A percentile compares a stretch with the other conserved stretches of the same genome.
These are phyloP conservation scores for Croton laevigatus DNA, from an alignment of 441 rosid species.

Conservation along the genomic window DNA sequence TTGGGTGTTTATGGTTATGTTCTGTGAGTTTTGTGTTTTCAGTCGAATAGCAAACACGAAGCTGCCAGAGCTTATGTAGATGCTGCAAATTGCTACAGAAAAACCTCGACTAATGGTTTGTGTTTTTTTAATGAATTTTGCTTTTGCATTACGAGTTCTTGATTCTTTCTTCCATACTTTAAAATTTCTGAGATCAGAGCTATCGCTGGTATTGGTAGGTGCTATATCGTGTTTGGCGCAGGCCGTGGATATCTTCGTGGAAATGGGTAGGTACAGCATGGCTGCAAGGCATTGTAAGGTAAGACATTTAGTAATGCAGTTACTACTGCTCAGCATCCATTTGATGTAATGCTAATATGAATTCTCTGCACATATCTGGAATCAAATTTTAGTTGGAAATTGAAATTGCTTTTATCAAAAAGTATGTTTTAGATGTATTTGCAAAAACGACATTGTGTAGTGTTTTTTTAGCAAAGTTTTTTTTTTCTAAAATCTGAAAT, in stretches of 20 bases:
- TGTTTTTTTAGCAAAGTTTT: no score
- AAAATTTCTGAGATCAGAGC: neutral
- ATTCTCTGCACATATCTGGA: no score
- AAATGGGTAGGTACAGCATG: slow-evolving; percentile 37
- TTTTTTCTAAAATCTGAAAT: no score
- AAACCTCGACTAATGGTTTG: slow-evolving; percentile 33
- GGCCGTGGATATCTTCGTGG: slow-evolving; percentile 34
- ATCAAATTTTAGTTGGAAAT: no score
- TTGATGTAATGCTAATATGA: neutral
- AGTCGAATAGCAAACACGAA: slow-evolving; percentile 44
- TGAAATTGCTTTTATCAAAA: no score
- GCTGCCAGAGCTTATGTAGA: slow-evolving; percentile 25
- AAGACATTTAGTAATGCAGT: neutral
- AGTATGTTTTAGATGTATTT: no score
- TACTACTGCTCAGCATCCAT: neutral
- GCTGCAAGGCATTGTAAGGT: slow-evolving; percentile 48
- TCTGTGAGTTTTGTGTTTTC: neutral
- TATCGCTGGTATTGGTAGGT: slow-evolving; percentile 20
- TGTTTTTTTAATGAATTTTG: neutral
- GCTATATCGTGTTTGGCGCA: slow-evolving; percentile 41
- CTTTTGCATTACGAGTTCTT: neutral
- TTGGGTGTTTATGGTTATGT: neutral
- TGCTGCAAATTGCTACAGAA: slow-evolving; percentile 47
- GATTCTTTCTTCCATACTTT: neutral
- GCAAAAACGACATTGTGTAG: no score